A percentile compares a stretch with the other conserved stretches of the same genome.
Evolutionary conservation across 1,284 basidiomycete genomes (phyloP).

Genomic region (Leucoagaricus sp.): DNA sequence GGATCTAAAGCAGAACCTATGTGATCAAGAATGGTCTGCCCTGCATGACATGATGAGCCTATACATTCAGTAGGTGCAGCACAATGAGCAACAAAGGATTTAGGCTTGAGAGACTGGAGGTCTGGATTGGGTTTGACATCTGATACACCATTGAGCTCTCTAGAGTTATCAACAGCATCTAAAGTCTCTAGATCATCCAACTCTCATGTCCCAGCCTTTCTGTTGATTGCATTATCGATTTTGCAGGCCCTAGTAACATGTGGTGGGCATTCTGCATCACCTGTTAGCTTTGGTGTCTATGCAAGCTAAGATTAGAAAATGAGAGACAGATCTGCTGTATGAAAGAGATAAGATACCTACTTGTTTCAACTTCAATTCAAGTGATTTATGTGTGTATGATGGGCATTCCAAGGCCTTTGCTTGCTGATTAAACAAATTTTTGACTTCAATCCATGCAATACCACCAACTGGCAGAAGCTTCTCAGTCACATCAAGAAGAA

Average conservation of each 20-base stretch:
- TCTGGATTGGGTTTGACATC: too few species aligned
- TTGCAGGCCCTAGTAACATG: slow-evolving; percentile 27
- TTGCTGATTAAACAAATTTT: background rate
- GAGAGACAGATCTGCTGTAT: slow-evolving; percentile 3
- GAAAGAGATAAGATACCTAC: slow-evolving; percentile 22
- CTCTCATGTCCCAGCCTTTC: slow-evolving; percentile 22
- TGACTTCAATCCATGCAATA: background rate
- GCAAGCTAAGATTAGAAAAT: slow-evolving; percentile 22
- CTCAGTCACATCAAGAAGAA: background rate
- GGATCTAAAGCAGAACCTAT: background rate
- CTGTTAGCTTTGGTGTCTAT: slow-evolving; percentile 33
- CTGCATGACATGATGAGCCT: background rate
- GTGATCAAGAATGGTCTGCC: background rate
- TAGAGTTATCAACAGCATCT: slow-evolving; percentile 9
- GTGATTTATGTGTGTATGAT: slow-evolving; percentile 6
- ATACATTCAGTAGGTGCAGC: background rate
- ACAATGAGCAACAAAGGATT: background rate
- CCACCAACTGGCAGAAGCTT: background rate
- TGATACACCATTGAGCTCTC: too few species aligned
- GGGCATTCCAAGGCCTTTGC: background rate
- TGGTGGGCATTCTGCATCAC: slow-evolving; percentile 30
- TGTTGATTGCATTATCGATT: slow-evolving; percentile 27
- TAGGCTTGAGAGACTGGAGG: too few species aligned
- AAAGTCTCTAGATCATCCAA: slow-evolving; percentile 28
- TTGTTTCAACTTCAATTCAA: slow-evolving; percentile 34